Percentiles rank a stretch among this genome's conserved stretches.
phyloP scores from a whole-genome alignment of 495 filamentous ascomycete genomes.

The Lophium mytilinum region DNA sequence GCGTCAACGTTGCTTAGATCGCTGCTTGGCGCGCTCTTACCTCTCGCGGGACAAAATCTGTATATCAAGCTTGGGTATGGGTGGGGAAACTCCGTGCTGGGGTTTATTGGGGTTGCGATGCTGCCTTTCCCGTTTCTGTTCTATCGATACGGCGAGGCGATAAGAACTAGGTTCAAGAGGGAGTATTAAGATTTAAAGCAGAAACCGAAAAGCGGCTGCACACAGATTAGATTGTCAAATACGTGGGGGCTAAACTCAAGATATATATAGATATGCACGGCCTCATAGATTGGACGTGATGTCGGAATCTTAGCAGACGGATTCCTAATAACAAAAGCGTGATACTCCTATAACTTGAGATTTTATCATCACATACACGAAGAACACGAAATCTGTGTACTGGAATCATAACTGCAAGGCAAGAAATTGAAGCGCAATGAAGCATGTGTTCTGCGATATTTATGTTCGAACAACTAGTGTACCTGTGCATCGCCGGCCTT shows the following conservation, averaged over 20 bases:
- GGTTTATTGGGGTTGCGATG: constrained; percentile 25
- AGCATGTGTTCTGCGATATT: background rate
- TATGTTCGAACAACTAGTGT: background rate
- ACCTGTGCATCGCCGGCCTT: background rate
- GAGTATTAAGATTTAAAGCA: background rate
- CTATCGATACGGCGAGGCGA: constrained; percentile 20
- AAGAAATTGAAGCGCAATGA: background rate
- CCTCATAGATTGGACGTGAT: background rate
- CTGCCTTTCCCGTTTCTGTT: constrained; percentile 27
- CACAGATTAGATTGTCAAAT: background rate
- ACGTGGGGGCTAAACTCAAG: background rate
- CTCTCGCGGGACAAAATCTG: constrained; percentile 30
- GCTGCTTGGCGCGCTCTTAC: constrained; percentile 29
- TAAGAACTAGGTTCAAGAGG: background rate
- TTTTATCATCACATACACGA: background rate
- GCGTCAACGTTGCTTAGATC: constrained; percentile 31
- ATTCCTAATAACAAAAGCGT: too few species aligned
- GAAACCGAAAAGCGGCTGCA: background rate
- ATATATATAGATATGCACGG: background rate
- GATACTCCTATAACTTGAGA: background rate
- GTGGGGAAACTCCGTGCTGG: constrained; percentile 28
- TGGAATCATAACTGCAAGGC: too few species aligned
- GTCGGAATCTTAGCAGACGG: background rate
- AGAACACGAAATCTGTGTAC: background rate
- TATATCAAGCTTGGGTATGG: constrained; percentile 31